Base-by-base conservation (phyloP, 179 eudicot genomes). In the Spinacia oleracea region DNA sequence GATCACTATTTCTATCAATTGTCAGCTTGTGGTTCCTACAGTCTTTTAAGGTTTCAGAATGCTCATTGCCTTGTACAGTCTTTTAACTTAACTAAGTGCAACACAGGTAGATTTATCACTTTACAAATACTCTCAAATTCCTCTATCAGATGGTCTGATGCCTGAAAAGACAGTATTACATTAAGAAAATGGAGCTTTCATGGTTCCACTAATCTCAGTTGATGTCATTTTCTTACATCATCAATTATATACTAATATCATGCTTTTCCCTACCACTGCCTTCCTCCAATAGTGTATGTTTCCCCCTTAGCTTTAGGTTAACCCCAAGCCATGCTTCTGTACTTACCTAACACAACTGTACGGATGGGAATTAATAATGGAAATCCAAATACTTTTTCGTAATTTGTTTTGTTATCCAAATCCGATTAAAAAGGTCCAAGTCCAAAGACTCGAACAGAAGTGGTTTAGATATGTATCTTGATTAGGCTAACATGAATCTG, bases 181-280 rank as follows among this genome's bases (percentile, higher is more conserved):
- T 31, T 29, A 51, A 38, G 25, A 50, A 69, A 34, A 35, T 55
- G n/a, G 68, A 58, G 76, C 48, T 70, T 78, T 78, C 76, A 56
- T 46, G 67, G 29, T 56, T 56, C 9, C 10, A 56, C 62, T 56
- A 59, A 58, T 74, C 29, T 59, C 50, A 56, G n/a, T 42, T 53
- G 74, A 53, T 45, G 68, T 34, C 65, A 38, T 38, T 53, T n/a
- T 77, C 66, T 29, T n/a, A 46, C 63, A 60, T 25, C 65, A 27
- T 7, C 35, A 60, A 27, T 6, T 29, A 60, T 60, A 58, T n/a
- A n/a, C n/a, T n/a, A n/a, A n/a, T n/a, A n/a, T n/a, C n/a, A n/a
- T 78, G 80, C 18, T 58, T 56, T 70, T 55, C 25, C 27, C n/a
- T 21, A 56, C 25, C 25, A 18, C n/a, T 56, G 8, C 6, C 62